Evolutionary conservation across 2,329 filamentous ascomycete genomes (phyloP), one percentile per base, ranked within the genome.

Genomic region (Trichophyton simii): DNA sequence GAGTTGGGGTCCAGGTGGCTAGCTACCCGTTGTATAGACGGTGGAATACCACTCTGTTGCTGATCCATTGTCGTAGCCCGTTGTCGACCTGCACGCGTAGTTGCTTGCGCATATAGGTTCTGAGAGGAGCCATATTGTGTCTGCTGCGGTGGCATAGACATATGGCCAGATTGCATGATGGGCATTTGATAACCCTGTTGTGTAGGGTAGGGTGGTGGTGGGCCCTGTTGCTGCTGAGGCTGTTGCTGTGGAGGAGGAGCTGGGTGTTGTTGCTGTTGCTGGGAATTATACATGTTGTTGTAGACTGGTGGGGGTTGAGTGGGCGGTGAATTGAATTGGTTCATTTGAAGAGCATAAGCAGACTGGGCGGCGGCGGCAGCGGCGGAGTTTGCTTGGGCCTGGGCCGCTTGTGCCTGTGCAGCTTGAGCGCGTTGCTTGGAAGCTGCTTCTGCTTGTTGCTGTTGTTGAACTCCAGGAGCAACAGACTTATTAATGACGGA

Each of bases 41-140:
- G 87, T 3, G 94, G 94, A 63, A 99, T 96, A 1, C 92, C 92
- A 65, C 88, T 91, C 70, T 91, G 88, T 69, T 95, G 89, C 71
- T 94, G 89, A 70, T 97, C 94, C 87, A 97, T 95, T 2, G 94
- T 99, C 52, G 91, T 94, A 46, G 94, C 91, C 64, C 94, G 85
- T 75, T 96, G 92, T 60, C 94, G 84, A 52, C 87, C 87, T 54
- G 86, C 86, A 66, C 90, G 83, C 67, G 89, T 83, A 59, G 85
- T 87, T 63, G 88, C 85, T 76, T 92, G 89, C 54, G 84, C 81
- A 67, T 87, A 88, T 44, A 88, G 78, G 67, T 83, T 87, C 65
- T 90, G 89, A 60, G 89, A 88, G 67, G 87, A 79, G 69, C 89
- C 90, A 66, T 87, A 87, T 66, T 87, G 87, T 2, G 79, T 78